phyloP scores from a whole-genome alignment of 306 rosid species.

The Adenanthera pavonina region DNA sequence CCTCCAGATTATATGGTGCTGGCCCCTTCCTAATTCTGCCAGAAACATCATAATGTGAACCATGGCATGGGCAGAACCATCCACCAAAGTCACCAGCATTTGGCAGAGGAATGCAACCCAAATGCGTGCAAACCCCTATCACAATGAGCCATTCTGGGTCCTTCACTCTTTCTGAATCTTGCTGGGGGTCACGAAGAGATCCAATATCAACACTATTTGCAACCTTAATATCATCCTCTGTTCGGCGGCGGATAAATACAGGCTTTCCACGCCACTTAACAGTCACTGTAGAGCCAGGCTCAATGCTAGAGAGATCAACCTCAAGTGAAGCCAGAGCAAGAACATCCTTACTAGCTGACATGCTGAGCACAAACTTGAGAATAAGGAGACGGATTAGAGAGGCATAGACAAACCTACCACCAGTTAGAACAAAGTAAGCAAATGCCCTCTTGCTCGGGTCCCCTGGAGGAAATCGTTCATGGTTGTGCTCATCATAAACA shows the following conservation, averaged over 20 bases:
- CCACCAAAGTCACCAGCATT: conserved; percentile 86
- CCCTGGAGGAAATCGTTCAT: conserved; percentile 75
- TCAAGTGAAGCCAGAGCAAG: conserved; percentile 76
- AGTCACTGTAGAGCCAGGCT: conserved; percentile 70
- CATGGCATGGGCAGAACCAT: conserved; percentile 88
- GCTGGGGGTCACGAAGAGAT: conserved; percentile 75
- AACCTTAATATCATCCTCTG: conserved; percentile 68
- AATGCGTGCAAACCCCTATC: conserved; percentile 74
- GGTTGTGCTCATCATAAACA: conserved; percentile 69
- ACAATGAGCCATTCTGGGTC: conserved; percentile 84
- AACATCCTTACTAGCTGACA: conserved; percentile 86
- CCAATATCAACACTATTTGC: conserved; percentile 68
- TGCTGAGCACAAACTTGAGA: conserved; percentile 78
- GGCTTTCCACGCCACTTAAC: conserved; percentile 91
- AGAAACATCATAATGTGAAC: conserved; percentile 75
- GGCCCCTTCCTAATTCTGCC: conserved; percentile 85
- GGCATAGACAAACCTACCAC: conserved; percentile 79
- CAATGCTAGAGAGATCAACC: conserved; percentile 77
- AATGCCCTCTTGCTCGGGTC: conserved; percentile 84
- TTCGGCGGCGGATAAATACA: conserved; percentile 75
- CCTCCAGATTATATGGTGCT: conserved; percentile 82
- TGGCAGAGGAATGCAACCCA: conserved; percentile 85
- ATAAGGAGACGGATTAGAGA: conserved; percentile 70
- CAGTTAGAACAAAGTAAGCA: conserved; percentile 78
- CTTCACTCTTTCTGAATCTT: conserved; percentile 67